Base-by-base conservation (phyloP, 176 grass and related monocot genomes). In the Triticum dicoccoides region DNA sequence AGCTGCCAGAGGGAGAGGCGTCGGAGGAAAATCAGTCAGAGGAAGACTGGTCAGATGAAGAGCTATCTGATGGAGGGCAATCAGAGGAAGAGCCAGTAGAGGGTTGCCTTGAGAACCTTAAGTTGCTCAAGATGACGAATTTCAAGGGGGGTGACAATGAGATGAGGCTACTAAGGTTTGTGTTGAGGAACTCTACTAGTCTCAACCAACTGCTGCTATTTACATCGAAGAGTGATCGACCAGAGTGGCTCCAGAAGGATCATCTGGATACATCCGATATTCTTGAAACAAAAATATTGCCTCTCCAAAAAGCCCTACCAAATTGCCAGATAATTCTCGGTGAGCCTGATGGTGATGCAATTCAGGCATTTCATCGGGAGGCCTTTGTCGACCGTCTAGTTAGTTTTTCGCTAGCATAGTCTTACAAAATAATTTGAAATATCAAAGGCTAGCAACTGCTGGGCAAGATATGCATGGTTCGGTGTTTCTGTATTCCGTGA, bases 111-210 rank as follows among this genome's bases (percentile, higher is more conserved):
- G 73, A 70, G 21, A 88, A 83, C 25, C 86, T 88, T 27, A 9
- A 8, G 49, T 58, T 27, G 52, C 37, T 83, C 45, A 83, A 83
- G 73, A 25, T 88, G 5, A 27, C 20, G 25, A 38, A 83, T 39
- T 88, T 88, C 37, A 62, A 70, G n/a, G 59, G 73, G 51, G 0
- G 4, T 4, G 18, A 11, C 6, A 29, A 9, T 61, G 86, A 78
- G 73, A 27, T 82, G 7, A 73, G 34, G 18, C 62, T 88, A 44
- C 24, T 78, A 52, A 62, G 25, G 8, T 78, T 70, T 62, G n/a
- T 83, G 9, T 49, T 83, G 73, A 83, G 80, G 25, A 88, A 83
- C 7, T 81, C 86, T 62, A 49, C 47, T 76, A 73, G 71, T 25
- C 33, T 69, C 67, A 9, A 69, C 67, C 67, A 69, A 15, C 0